Base-by-base conservation (phyloP, 768 basidiomycete genomes). In the Pleurotus eryngii region DNA sequence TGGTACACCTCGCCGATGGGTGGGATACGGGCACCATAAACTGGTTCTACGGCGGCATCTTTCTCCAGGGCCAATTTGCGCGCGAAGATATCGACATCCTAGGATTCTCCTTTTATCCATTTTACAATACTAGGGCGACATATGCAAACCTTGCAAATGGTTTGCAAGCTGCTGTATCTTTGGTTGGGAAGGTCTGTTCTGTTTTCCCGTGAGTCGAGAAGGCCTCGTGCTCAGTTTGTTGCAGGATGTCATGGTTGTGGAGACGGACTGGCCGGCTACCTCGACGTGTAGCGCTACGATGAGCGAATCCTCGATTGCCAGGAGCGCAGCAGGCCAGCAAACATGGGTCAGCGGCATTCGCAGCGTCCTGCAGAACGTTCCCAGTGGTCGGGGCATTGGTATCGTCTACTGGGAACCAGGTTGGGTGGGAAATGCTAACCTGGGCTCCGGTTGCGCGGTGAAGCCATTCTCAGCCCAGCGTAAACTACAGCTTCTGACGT, bases 351-450 rank as follows among this genome's bases (percentile, higher is more conserved):
- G 72, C 7, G 79, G 75, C 43, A 83, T 85, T 59, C 74, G 71
- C 54, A 75, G 70, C 46, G 77, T 80, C 2, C 64, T 87, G 22
- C 65, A 70, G 17, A 70, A 67, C 3, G 60, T 85, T 3, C 72
- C 80, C n/a, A 78, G 80, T 8, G 76, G 80, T 6, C 79, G 76
- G 67, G 77, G 76, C 8, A 63, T 75, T 42, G 77, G 78, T 3
- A 73, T 80, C 61, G 75, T 81, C n/a, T 85, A 86, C 63, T 87
- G 84, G 85, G 84, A 87, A 61, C 84, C 84, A 18, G 83, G 74
- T 46, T 87, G 85, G 84, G 73, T 85, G 48, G 83, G 82, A 3
- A 83, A 76, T 58, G 83, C 81, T 12, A 72, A 67, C 22, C 60
- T 78, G 48, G 77, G 77, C 22, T 78, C 78, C 42, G 65, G 67